Conservation (phyloP, 2,329 filamentous ascomycete genomes). For the Alternaria burnsii region DNA sequence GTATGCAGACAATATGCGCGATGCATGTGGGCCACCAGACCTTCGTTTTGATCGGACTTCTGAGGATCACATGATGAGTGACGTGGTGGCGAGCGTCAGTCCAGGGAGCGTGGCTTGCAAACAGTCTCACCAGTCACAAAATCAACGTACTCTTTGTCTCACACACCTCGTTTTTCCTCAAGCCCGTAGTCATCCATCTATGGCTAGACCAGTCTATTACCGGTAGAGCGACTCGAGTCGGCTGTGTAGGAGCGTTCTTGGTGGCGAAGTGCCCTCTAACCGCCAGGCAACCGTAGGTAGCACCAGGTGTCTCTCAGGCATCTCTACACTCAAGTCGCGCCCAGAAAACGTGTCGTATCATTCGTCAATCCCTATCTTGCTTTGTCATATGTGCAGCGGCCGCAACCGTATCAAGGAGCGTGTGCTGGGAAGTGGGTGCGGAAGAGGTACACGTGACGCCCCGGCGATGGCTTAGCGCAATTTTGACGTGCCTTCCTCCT, state of each 20-base stretch:
- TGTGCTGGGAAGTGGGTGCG: constrained; percentile 8
- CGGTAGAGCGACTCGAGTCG: constrained; percentile 25
- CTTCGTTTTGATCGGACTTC: not conserved
- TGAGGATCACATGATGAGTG: not conserved
- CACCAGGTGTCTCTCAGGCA: constrained; percentile 34
- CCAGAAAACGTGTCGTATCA: constrained; percentile 7
- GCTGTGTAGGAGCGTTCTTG: constrained; percentile 4
- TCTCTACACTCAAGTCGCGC: constrained; percentile 11
- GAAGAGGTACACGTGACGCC: constrained; percentile 28
- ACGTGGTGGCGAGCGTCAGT: not conserved
- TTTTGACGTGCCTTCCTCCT: constrained; percentile 21
- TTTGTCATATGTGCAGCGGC: constrained; percentile 19
- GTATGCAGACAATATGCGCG: not conserved
- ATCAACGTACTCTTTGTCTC: not conserved
- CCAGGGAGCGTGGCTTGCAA: not conserved
- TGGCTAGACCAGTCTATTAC: constrained; percentile 14
- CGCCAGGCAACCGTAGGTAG: constrained; percentile 47
- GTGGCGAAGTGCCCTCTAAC: constrained; percentile 29
- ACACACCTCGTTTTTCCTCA: constrained; percentile 3
- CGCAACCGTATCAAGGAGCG: constrained; percentile 4
- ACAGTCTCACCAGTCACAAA: not conserved
- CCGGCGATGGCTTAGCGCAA: constrained; percentile 21
- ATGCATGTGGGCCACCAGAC: not conserved
- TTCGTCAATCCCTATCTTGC: constrained; percentile 22
- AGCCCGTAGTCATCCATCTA: not conserved